phyloP scores from a whole-genome alignment of 257 asterid species.

The Ilex asprella region DNA sequence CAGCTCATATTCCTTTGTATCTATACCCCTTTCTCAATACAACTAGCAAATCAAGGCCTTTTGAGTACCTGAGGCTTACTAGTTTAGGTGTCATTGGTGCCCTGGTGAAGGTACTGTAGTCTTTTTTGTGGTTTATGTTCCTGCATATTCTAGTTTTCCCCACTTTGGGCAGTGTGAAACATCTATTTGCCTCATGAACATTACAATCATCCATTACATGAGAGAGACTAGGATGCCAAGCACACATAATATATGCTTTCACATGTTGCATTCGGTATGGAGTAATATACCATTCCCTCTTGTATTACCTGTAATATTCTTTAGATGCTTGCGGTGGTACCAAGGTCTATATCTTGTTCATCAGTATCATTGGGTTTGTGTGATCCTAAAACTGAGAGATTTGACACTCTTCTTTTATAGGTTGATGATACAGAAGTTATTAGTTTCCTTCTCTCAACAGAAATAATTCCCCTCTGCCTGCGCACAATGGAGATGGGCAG shows the following conservation, averaged over 20 bases:
- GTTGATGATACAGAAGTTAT: constrained; percentile 93
- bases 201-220: too few relatives aligned
- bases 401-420: constrained; percentile 29
- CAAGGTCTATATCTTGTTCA: too few relatives aligned
- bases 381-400: neutral
- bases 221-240: too few relatives aligned
- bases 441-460: constrained; percentile 86
- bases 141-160: neutral
- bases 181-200: too few relatives aligned
- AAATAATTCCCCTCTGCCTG: constrained; percentile 88
- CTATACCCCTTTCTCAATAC: constrained; percentile 91
- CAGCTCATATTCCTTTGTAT: constrained; percentile 90
- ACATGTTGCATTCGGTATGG: too few relatives aligned
- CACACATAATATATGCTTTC: too few relatives aligned
- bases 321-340: too few relatives aligned
- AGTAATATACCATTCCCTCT: too few relatives aligned
- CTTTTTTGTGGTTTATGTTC: too few relatives aligned
- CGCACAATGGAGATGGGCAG: constrained; percentile 99
- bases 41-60: constrained; percentile 85
- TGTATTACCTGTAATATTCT: too few relatives aligned
- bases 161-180: too few relatives aligned
- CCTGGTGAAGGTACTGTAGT: constrained; percentile 71
- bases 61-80: constrained; percentile 91
- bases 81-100: constrained; percentile 98
- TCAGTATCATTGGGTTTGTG: neutral